A percentile compares a stretch with the other conserved stretches of the same genome.
phyloP scores from a whole-genome alignment of 2,329 filamentous ascomycete genomes.

The Trichoderma aggressivum region DNA sequence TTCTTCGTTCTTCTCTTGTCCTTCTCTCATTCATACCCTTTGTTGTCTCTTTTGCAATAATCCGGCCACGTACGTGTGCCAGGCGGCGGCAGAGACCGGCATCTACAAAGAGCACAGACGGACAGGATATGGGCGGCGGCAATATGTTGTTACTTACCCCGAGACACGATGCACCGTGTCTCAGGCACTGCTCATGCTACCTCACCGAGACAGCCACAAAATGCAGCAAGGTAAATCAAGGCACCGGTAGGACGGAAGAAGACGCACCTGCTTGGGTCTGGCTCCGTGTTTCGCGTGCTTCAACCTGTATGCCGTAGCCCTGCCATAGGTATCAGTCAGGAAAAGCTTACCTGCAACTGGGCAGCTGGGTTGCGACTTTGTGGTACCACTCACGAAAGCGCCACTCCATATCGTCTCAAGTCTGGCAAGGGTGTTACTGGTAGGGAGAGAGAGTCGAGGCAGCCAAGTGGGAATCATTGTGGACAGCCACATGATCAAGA shows the following conservation, averaged over 20 bases:
- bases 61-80: too few relatives aligned
- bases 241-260: not conserved
- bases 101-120: not conserved
- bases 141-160: not conserved
- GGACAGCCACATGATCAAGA: not conserved
- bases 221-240: not conserved
- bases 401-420: not conserved
- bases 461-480: not conserved
- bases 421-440: not conserved
- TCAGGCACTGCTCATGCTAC: not conserved
- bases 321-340: slow-evolving; percentile 6
- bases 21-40: not conserved
- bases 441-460: not conserved
- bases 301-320: slow-evolving; percentile 5
- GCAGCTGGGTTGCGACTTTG: slow-evolving; percentile 10
- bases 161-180: not conserved
- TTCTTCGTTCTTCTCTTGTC: not conserved
- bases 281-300: not conserved
- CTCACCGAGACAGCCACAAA: slow-evolving; percentile 1
- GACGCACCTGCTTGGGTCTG: not conserved
- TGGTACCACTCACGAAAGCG: not conserved
- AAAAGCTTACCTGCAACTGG: slow-evolving; percentile 7
- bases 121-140: not conserved
- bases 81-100: not conserved
- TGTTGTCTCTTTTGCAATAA: not conserved